These are phyloP conservation scores for Babesia bovis DNA, from an alignment of 169 alveolate species.

Conservation along the genomic window DNA sequence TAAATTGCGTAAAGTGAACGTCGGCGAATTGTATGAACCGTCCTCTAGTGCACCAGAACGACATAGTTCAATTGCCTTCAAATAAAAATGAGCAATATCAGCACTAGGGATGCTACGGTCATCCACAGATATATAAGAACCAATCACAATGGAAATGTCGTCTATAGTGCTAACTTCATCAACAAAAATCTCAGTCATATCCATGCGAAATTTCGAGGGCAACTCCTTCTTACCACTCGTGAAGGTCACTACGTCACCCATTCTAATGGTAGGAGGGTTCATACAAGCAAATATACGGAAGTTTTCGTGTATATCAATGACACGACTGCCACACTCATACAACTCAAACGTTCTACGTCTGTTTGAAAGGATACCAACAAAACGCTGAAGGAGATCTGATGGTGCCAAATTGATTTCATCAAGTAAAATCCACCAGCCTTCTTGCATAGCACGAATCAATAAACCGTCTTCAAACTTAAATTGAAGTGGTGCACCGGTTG, in stretches of 20 bases:
- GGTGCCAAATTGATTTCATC: constrained; percentile 99
- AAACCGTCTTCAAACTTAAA: constrained; percentile 96
- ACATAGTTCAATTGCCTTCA: constrained; percentile 28
- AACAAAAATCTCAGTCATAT: constrained; percentile 94
- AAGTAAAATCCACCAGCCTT: constrained; percentile 98
- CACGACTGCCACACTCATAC: constrained; percentile 84
- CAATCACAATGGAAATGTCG: constrained; percentile 67
- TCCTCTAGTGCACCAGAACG: constrained; percentile 41
- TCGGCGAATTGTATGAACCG: constrained; percentile 54
- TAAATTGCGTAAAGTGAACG: constrained; percentile 60
- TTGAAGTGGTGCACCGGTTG: constrained; percentile 17
- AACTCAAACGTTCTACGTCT: constrained; percentile 62
- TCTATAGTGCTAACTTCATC: constrained; percentile 85
- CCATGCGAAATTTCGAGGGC: constrained; percentile 89
- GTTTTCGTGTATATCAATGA: constrained; percentile 86
- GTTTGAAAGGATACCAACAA: constrained; percentile 51
- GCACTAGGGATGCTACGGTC: constrained; percentile 46
- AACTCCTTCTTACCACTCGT: constrained; percentile 95
- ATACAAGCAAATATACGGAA: constrained; percentile 97
- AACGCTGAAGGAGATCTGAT: constrained; percentile 92
- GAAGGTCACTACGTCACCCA: constrained; percentile 76
- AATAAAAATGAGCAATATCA: constrained; percentile 67
- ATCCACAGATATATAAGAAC: constrained; percentile 41
- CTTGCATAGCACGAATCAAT: constrained; percentile 92
- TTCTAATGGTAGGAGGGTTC: constrained; percentile 93